These are phyloP conservation scores for Misopates orontium DNA, from an alignment of 257 asterid species.

Conservation along the genomic window DNA sequence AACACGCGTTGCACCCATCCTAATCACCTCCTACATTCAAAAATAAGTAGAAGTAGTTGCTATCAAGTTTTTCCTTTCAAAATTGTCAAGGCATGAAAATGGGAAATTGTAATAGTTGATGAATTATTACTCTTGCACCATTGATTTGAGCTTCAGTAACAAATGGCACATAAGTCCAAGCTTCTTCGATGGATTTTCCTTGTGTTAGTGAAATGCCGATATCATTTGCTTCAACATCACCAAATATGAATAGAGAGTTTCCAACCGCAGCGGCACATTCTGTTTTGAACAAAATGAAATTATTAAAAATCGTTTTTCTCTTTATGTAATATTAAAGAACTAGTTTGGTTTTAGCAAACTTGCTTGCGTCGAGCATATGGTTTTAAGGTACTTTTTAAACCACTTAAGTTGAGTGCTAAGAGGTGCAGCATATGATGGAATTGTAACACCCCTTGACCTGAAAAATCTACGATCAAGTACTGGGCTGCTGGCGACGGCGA, in stretches of 20 bases:
- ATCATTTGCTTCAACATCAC: constrained; percentile 35
- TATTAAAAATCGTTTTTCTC: too few relatives aligned
- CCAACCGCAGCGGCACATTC: background rate
- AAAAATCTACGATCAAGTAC: constrained; percentile 14
- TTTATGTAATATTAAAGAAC: background rate
- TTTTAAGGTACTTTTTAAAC: background rate
- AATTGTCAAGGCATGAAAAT: too few relatives aligned
- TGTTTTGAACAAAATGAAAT: background rate
- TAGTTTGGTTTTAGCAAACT: background rate
- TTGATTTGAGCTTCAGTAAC: constrained; percentile 19
- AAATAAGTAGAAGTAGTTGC: too few relatives aligned
- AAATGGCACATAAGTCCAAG: constrained; percentile 9
- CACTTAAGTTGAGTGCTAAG: too few relatives aligned
- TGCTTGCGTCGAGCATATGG: constrained; percentile 22
- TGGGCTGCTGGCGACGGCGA: constrained; percentile 33
- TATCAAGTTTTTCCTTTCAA: too few relatives aligned
- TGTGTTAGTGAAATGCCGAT: background rate
- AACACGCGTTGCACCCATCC: constrained; percentile 26
- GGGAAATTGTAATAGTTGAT: too few relatives aligned
- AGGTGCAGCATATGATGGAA: too few relatives aligned
- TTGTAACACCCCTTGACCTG: too few relatives aligned
- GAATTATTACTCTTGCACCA: constrained; percentile 18
- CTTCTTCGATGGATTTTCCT: constrained; percentile 23
- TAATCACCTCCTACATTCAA: constrained; percentile 17
- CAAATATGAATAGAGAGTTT: constrained; percentile 26